Conservation (phyloP, 225 moss, liverwort and hornwort genomes). For the Marchantia paleacea region DNA sequence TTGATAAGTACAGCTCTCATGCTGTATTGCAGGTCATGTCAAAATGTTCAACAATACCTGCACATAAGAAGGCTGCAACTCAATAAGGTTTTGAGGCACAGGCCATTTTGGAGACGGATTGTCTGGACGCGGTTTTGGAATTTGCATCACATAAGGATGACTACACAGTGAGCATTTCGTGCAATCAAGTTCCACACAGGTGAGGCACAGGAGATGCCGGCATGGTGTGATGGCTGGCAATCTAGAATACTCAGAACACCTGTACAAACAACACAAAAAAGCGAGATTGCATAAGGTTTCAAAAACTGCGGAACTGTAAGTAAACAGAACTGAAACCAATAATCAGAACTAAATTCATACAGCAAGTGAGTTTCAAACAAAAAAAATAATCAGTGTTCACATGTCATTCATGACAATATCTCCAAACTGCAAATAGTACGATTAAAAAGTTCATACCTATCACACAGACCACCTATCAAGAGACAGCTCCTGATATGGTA, state of each 20-base stretch:
- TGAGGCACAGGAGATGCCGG: constrained; percentile 82
- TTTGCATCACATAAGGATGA: constrained; percentile 81
- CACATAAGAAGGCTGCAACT: constrained; percentile 97
- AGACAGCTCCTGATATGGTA: constrained; percentile 60
- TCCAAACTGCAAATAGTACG: not conserved
- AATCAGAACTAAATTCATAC: not conserved
- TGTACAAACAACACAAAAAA: constrained; percentile 31
- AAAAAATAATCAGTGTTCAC: no score
- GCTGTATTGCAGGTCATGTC: not conserved
- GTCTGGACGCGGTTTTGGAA: constrained; percentile 86
- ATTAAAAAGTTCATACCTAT: constrained; percentile 43
- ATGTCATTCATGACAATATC: not conserved
- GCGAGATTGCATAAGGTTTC: not conserved
- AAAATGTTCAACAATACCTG: constrained; percentile 52
- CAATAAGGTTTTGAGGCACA: constrained; percentile 96
- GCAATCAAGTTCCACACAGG: constrained; percentile 78
- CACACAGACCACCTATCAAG: constrained; percentile 69
- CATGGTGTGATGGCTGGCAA: constrained; percentile 92
- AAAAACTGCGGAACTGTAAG: not conserved
- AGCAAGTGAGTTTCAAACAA: no score
- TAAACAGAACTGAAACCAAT: not conserved
- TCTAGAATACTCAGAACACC: constrained; percentile 82
- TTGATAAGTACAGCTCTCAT: not conserved
- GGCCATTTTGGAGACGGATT: constrained; percentile 98
- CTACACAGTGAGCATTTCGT: constrained; percentile 88